Evolutionary conservation across 169 alveolate species (phyloP), one percentile per base, ranked within the genome.

Genomic region (Besnoitia besnoiti): DNA sequence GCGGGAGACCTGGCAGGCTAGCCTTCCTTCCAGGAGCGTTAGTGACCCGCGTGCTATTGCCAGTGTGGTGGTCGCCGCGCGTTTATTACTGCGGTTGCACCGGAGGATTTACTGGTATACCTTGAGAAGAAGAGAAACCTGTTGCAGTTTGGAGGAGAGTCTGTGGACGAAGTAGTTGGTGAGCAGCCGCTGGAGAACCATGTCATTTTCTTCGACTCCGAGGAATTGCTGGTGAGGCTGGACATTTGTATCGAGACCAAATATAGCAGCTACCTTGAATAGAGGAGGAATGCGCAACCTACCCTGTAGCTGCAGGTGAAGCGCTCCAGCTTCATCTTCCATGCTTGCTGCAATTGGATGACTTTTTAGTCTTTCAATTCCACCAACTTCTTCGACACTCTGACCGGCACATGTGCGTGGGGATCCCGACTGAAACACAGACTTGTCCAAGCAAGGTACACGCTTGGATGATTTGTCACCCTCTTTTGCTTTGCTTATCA

Each of bases 131-230:
- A 77, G 59, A 19, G 87, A 40, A 30, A 77, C 87, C 59, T 77
- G 61, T 37, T 77, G 87, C 30, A 44, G 87, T 77, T 40, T 40
- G 62, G 87, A 35, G n/a, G 87, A 77, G 30, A 77, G 87, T 42
- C 59, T 10, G 47, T 40, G 87, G 19, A 44, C 59, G 87, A 40
- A 77, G 87, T 77, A 77, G 87, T 77, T 77, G 87, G 62, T 77
- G 47, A 77, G 59, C 51, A 77, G 87, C 21, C 59, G 87, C 59
- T 77, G 87, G 59, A 77, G 40, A 39, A 35, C 87, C 62, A 77
- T 42, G 87, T 77, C 87, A 44, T 77, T 77, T 0, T 77, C 87
- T 46, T 77, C 87, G 42, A 77, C 59, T 3, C 87, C 87, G 40
- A 77, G 87, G n/a, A 77, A 77, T 30, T 39, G 87, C 87, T 77